phyloP scores from a whole-genome alignment of 306 rosid species.

The Vigna hirtella region DNA sequence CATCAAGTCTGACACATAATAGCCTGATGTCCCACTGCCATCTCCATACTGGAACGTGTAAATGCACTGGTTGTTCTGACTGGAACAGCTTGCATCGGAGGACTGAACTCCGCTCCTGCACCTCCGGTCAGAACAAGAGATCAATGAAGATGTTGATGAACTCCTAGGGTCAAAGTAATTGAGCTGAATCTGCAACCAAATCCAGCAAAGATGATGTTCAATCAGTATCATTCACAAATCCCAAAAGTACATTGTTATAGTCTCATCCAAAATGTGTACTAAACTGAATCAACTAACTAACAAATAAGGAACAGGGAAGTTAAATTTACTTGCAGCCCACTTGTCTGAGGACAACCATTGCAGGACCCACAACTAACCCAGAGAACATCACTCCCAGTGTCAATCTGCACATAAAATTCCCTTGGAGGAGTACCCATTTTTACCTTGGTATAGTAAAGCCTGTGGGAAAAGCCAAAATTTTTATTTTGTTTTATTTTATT shows the following conservation, averaged over 20 bases:
- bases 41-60: slow-evolving; percentile 89
- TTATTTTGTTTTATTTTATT: not conserved
- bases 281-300: slow-evolving; percentile 28
- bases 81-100: slow-evolving; percentile 69
- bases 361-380: slow-evolving; percentile 96
- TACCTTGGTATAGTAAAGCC: slow-evolving; percentile 86
- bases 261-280: not conserved
- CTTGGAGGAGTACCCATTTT: slow-evolving; percentile 90
- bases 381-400: slow-evolving; percentile 93
- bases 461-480: slow-evolving; percentile 43
- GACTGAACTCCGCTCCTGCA: slow-evolving; percentile 67
- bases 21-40: slow-evolving; percentile 89
- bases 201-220: slow-evolving; percentile 10
- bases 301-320: not conserved
- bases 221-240: not conserved
- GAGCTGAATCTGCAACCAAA: slow-evolving; percentile 68
- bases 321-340: slow-evolving; percentile 67
- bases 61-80: slow-evolving; percentile 70
- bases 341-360: slow-evolving; percentile 80
- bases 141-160: slow-evolving; percentile 72
- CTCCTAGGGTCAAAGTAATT: slow-evolving; percentile 74
- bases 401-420: slow-evolving; percentile 91
- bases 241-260: not conserved
- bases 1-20: slow-evolving; percentile 76
- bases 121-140: slow-evolving; percentile 76